Base-by-base conservation (phyloP, 495 filamentous ascomycete species). In the Penicillium lagena region DNA sequence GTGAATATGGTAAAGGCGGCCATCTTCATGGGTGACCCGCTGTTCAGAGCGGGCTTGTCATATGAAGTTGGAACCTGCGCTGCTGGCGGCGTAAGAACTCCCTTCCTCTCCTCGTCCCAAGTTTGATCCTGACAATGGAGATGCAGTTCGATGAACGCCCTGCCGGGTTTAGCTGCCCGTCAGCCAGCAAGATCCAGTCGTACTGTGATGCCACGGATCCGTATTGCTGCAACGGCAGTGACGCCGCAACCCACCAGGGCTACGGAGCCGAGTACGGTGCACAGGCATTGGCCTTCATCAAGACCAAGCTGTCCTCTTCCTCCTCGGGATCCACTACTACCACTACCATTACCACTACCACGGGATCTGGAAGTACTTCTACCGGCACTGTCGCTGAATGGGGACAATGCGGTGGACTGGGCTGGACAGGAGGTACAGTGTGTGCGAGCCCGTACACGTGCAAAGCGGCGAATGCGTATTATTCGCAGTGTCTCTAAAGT, bases 131-230 rank as follows among this genome's bases (percentile, higher is more conserved):
- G 29, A 51, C 32, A 13, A 12, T 41, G 9, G n/a, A 38, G 5
- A 17, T 33, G n/a, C 43, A 71, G 78, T 82, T 83, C 46, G 77
- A 67, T 42, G 58, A 72, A 47, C 76, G 79, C 14, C 71, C 77
- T 1, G 56, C 63, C n/a, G 79, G 77, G 29, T 81, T 75, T 54
- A 50, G 40, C 33, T 82, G 80, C 64, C 70, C 76, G 7, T 61
- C 58, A 10, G 77, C 70, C 11, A 53, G 46, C 49, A 79, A 73
- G 57, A 73, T 83, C 42, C 58, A 81, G 59, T 77, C 68, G 9
- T 83, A 82, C 68, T 83, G 80, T 58, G 79, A 83, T 59, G 54
- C 73, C 17, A 47, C 75, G 6, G 80, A 83, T 58, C 80, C 79
- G 9, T 82, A 80, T 59, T 83, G 79, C 70, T 82, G 78, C 66